phyloP scores from a whole-genome alignment of 495 filamentous ascomycete species.

The Penicillium pulvis region DNA sequence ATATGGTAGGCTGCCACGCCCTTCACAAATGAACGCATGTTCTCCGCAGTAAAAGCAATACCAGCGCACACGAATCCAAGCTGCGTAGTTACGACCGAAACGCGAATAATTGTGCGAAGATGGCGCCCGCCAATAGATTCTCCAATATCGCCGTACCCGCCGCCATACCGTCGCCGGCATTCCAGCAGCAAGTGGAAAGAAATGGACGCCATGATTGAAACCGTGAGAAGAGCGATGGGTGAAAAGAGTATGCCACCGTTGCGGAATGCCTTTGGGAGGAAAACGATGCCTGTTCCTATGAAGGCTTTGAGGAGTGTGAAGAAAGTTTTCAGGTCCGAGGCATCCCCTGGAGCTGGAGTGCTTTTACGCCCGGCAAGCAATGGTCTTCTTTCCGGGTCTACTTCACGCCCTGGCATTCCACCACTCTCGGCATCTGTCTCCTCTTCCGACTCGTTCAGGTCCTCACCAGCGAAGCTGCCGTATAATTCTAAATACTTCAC shows the following conservation, averaged over 20 bases:
- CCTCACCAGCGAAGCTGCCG: background rate
- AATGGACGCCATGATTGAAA: background rate
- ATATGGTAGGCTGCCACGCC: background rate
- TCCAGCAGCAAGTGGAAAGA: background rate
- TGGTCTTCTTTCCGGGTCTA: background rate
- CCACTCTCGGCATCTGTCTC: background rate
- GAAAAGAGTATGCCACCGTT: background rate
- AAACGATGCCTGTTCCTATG: background rate
- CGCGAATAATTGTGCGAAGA: background rate
- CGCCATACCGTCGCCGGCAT: background rate
- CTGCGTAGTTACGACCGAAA: background rate
- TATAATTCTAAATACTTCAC: background rate
- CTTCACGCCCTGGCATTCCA: background rate
- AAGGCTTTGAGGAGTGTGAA: background rate
- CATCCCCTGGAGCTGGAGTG: background rate
- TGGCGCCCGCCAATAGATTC: background rate
- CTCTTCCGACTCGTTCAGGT: background rate
- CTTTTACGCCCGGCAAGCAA: background rate
- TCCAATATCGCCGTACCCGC: background rate
- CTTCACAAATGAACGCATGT: background rate
- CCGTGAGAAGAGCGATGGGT: background rate
- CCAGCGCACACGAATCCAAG: background rate
- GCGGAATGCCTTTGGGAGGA: background rate
- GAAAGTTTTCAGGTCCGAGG: background rate
- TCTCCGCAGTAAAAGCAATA: background rate